Percentiles rank a stretch among this genome's conserved stretches.
Conservation (phyloP, 768 basidiomycete species). For the Macrolepiota dolichaula region DNA sequence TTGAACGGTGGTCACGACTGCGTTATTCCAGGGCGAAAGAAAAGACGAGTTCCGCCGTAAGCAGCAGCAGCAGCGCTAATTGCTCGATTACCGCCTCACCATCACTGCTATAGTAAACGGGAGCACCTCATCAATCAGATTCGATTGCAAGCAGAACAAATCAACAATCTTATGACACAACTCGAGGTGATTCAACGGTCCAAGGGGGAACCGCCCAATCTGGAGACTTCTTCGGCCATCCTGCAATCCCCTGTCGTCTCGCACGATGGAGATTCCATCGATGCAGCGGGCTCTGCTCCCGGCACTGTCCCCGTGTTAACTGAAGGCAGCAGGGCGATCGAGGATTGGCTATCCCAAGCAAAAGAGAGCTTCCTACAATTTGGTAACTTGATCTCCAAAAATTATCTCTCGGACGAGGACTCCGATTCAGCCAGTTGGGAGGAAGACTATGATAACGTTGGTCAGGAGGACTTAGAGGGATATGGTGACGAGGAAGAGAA, state of each 20-base stretch:
- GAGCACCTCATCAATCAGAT: conserved; percentile 78
- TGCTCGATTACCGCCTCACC: neutral
- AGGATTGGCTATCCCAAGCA: conserved; percentile 77
- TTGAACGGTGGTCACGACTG: conserved; percentile 69
- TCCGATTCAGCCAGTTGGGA: conserved; percentile 36
- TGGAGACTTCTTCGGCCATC: conserved; percentile 24
- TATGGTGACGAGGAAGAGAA: conserved; percentile 28
- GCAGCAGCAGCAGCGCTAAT: conserved; percentile 29
- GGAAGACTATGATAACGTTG: conserved; percentile 36
- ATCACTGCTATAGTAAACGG: conserved; percentile 53
- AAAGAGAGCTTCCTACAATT: conserved; percentile 63
- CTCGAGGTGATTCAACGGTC: conserved; percentile 40
- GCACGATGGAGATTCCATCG: conserved; percentile 26
- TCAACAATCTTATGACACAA: conserved; percentile 66
- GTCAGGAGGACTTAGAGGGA: conserved; percentile 26
- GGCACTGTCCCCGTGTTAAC: conserved; percentile 7
- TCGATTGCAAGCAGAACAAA: conserved; percentile 68
- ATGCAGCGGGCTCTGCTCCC: conserved; percentile 23
- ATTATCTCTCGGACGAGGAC: conserved; percentile 47
- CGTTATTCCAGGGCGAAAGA: conserved; percentile 80
- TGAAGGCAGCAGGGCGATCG: conserved; percentile 49
- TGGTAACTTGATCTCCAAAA: conserved; percentile 52
- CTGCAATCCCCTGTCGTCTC: conserved; percentile 37
- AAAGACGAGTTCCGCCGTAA: conserved; percentile 75
- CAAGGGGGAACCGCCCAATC: conserved; percentile 17